Evolutionary conservation across 345 rosid genomes (phyloP).

Genomic region (Carallia pectinifolia): DNA sequence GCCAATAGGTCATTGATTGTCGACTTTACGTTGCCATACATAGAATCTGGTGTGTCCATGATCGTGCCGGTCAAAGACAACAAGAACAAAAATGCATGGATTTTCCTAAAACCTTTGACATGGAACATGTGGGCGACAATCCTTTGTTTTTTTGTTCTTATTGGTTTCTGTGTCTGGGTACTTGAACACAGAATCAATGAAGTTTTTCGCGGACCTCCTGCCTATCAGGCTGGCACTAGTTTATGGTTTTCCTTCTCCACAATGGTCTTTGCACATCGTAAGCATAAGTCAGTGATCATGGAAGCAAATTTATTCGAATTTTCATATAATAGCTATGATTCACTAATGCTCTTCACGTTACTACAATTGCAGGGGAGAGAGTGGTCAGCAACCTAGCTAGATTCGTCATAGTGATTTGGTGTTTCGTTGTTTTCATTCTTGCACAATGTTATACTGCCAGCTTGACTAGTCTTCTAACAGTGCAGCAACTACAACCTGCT

Average conservation of each 20-base stretch:
- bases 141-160: slow-evolving; percentile 44
- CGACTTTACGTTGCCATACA: slow-evolving; percentile 79
- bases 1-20: slow-evolving; percentile 22
- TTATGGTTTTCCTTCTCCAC: slow-evolving; percentile 63
- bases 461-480: slow-evolving; percentile 54
- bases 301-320: no score
- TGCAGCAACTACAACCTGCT: slow-evolving; percentile 51
- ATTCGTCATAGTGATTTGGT: slow-evolving; percentile 55
- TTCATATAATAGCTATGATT: no score
- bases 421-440: slow-evolving; percentile 61
- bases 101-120: slow-evolving; percentile 71
- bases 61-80: slow-evolving; percentile 59
- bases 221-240: slow-evolving; percentile 56
- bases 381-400: slow-evolving; percentile 50
- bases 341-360: not conserved
- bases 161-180: slow-evolving; percentile 70
- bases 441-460: slow-evolving; percentile 81
- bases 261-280: slow-evolving; percentile 24
- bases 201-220: slow-evolving; percentile 74
- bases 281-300: not conserved
- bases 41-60: slow-evolving; percentile 70
- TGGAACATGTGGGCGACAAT: slow-evolving; percentile 55
- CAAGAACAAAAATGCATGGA: slow-evolving; percentile 41
- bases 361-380: slow-evolving; percentile 51
- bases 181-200: slow-evolving; percentile 67